Evolutionary conservation across 1,284 basidiomycete species (phyloP).

Genomic region (Apiotrichum gamsii): DNA sequence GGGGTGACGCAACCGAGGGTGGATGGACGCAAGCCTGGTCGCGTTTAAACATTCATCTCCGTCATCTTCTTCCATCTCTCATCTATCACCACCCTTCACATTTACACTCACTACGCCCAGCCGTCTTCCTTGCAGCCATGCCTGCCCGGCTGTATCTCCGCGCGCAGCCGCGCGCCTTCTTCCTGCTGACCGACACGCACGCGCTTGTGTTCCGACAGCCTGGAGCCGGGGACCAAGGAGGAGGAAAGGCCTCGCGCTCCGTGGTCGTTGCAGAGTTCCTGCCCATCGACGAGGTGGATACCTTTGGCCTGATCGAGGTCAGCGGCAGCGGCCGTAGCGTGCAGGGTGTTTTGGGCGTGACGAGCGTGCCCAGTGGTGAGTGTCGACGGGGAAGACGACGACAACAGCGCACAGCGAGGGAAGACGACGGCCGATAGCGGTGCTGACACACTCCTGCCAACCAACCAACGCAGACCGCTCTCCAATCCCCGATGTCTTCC

Average conservation of each 20-base stretch:
- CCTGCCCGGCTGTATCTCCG: slow-evolving; percentile 43
- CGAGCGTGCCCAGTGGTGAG: slow-evolving; percentile 48
- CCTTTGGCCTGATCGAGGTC: slow-evolving; percentile 55
- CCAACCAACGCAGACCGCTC: slow-evolving; percentile 47
- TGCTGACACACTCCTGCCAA: no score
- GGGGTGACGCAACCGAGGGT: no score
- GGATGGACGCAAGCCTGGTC: no score
- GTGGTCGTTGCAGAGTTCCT: slow-evolving; percentile 71
- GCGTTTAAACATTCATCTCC: no score
- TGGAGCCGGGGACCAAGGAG: slow-evolving; percentile 22
- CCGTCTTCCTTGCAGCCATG: slow-evolving; percentile 22
- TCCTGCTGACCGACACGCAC: slow-evolving; percentile 40
- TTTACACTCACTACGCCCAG: not conserved
- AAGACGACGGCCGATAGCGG: no score
- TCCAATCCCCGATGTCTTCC: slow-evolving; percentile 44
- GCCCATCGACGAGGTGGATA: slow-evolving; percentile 63
- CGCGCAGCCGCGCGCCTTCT: slow-evolving; percentile 42
- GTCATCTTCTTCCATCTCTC: no score
- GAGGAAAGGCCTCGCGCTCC: slow-evolving; percentile 27
- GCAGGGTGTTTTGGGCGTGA: slow-evolving; percentile 70
- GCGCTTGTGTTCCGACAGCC: slow-evolving; percentile 46
- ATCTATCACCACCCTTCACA: not conserved
- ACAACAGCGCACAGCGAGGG: slow-evolving; percentile 23
- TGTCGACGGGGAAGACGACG: not conserved
- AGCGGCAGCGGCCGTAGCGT: slow-evolving; percentile 58